Evolutionary conservation across 345 rosid genomes (phyloP), one percentile per base, ranked within the genome.

Genomic region (Rhodamnia argentea): DNA sequence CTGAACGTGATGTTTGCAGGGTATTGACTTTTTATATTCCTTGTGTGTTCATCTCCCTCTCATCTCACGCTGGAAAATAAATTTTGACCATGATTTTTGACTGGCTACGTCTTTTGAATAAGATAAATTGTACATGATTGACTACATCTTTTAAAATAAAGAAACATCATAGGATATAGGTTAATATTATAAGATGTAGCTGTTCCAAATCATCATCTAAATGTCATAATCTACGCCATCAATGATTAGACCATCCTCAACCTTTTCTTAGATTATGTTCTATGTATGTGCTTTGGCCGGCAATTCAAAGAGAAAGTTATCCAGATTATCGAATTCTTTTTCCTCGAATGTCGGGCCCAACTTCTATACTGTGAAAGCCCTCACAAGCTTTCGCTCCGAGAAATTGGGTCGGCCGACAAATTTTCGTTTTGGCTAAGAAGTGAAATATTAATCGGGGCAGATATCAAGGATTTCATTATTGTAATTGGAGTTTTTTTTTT

Each of bases 1-100:
- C 62, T 94, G 55, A 92, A 89, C 51, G 93, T 93, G 54, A 86
- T 94, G 22, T 88, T 94, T 52, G 96, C 91, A 4, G 96, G 95
- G 95, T 94, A 84, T 40, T 18, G 76, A 22, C 7, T 57, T 0
- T 32, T 64, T 64, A 44, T 8, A 4, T 64, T 64, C 24, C 13
- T 16, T 32, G 8, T 20, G 20, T 29, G 23, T 70, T 55, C 52
- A 24, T 53, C 37, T 32, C 5, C 20, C 82, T 15, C 47, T 32
- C 78, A 32, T 32, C 78, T 64, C 24, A 8, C 44, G 78, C 24
- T 18, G 47, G 18, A 10, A 62, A 32, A 18, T 47, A 10, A 40
- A 37, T 7, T 44, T 9, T 32, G 47, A 4, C 24, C 78, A 8
- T 64, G 13, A 64, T 32, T 32, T 3, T 32, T 32, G 7, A 32